Conservation (phyloP, 768 basidiomycete genomes). For the Auricularia sp. region DNA sequence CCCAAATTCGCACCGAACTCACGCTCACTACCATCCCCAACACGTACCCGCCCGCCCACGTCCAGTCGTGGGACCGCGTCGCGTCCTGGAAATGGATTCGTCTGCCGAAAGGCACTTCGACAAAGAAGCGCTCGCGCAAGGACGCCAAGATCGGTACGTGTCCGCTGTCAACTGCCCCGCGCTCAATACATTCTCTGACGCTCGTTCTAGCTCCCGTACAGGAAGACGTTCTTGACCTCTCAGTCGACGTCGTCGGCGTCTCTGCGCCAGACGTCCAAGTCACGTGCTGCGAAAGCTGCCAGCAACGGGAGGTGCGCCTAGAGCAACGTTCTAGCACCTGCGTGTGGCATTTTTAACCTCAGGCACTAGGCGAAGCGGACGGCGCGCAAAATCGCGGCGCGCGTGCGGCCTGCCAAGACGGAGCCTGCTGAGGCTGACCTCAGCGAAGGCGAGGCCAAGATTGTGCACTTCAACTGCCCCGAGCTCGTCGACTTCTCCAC, state of each 20-base stretch:
- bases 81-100: slow-evolving; percentile 88
- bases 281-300: slow-evolving; percentile 79
- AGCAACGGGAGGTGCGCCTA: slow-evolving; percentile 59
- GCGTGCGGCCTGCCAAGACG: slow-evolving; percentile 47
- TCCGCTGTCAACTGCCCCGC: background rate
- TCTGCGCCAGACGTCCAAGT: slow-evolving; percentile 69
- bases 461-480: slow-evolving; percentile 88
- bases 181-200: slow-evolving; percentile 5
- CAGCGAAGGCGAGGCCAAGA: slow-evolving; percentile 35
- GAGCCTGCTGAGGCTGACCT: slow-evolving; percentile 67
- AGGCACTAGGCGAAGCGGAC: slow-evolving; percentile 65
- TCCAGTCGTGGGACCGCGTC: slow-evolving; percentile 50
- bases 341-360: slow-evolving; percentile 6
- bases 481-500: slow-evolving; percentile 81
- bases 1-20: slow-evolving; percentile 63
- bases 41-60: slow-evolving; percentile 5
- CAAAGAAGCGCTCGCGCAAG: slow-evolving; percentile 76
- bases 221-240: slow-evolving; percentile 62
- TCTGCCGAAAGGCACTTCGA: slow-evolving; percentile 70
- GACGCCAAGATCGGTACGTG: slow-evolving; percentile 67
- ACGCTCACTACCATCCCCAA: slow-evolving; percentile 7
- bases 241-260: slow-evolving; percentile 68
- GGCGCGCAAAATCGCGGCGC: slow-evolving; percentile 78
- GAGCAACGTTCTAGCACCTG: background rate
- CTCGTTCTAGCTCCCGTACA: slow-evolving; percentile 44